phyloP scores from a whole-genome alignment of 805 yeast species.

The Kluyveromyces starmeri region DNA sequence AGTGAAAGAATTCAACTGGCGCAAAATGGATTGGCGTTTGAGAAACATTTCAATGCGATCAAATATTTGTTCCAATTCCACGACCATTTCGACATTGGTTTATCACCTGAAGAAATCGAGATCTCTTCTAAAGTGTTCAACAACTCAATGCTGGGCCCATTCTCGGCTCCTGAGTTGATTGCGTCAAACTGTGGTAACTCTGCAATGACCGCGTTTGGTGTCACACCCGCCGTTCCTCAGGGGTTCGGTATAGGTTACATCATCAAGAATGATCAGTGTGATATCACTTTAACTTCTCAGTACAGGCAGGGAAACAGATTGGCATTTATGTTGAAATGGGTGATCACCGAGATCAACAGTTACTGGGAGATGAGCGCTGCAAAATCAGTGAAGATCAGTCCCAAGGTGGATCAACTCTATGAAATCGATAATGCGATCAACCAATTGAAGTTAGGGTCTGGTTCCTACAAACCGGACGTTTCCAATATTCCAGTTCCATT shows the following conservation, averaged over 20 bases:
- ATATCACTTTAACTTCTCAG: slow-evolving; percentile 78
- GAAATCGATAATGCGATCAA: slow-evolving; percentile 31
- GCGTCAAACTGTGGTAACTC: slow-evolving; percentile 89
- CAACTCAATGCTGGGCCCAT: slow-evolving; percentile 27
- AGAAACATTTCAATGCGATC: slow-evolving; percentile 60
- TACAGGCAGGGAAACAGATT: slow-evolving; percentile 78
- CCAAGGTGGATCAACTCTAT: slow-evolving; percentile 24
- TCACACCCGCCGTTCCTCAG: slow-evolving; percentile 80
- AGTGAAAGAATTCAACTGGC: slow-evolving; percentile 40
- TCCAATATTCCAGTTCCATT: background rate
- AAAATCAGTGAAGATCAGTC: slow-evolving; percentile 18
- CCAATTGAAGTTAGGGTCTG: background rate
- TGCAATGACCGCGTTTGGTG: slow-evolving; percentile 75
- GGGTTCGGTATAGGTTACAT: slow-evolving; percentile 93
- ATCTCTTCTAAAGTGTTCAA: slow-evolving; percentile 41
- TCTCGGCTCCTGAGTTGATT: slow-evolving; percentile 35
- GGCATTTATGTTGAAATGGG: slow-evolving; percentile 63
- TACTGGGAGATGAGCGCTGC: slow-evolving; percentile 29
- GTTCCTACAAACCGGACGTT: background rate
- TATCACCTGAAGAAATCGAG: slow-evolving; percentile 15
- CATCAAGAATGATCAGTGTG: slow-evolving; percentile 69
- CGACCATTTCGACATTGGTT: slow-evolving; percentile 28
- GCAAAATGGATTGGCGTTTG: slow-evolving; percentile 59
- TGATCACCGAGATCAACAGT: slow-evolving; percentile 49
- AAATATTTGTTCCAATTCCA: slow-evolving; percentile 42